Conservation (phyloP, 1,284 basidiomycete genomes). For the Phenoliferia sp. region DNA sequence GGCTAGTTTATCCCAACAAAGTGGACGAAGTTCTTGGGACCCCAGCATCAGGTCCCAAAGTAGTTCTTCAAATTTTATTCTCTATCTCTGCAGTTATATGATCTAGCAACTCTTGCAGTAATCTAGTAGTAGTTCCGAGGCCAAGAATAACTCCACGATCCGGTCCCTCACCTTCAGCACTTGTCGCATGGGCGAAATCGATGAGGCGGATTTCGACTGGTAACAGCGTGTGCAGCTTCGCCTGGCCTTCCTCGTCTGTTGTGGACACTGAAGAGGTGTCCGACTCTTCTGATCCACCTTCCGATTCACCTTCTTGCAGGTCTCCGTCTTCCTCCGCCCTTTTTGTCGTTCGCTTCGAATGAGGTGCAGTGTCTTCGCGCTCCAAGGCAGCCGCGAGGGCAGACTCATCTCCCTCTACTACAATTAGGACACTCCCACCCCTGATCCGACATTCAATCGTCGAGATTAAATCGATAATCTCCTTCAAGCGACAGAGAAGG, state of each 20-base stretch:
- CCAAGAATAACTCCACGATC: conserved; percentile 74
- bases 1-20: too few relatives aligned
- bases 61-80: too few relatives aligned
- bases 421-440: conserved; percentile 70
- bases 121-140: conserved; percentile 56
- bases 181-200: conserved; percentile 84
- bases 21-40: too few relatives aligned
- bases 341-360: neutral
- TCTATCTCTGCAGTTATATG: too few relatives aligned
- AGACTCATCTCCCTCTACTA: conserved; percentile 70
- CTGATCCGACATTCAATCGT: conserved; percentile 71
- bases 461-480: conserved; percentile 54
- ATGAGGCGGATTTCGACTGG: conserved; percentile 72
- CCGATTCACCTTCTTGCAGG: conserved; percentile 44
- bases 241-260: conserved; percentile 41
- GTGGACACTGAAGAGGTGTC: conserved; percentile 26
- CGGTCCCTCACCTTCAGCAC: conserved; percentile 60
- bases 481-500: conserved; percentile 55
- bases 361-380: conserved; percentile 41
- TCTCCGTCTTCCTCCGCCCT: conserved; percentile 24
- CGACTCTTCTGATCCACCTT: too few relatives aligned
- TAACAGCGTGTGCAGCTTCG: conserved; percentile 46
- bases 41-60: too few relatives aligned
- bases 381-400: conserved; percentile 49
- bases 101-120: conserved; percentile 52